Base-by-base conservation (phyloP, 2,329 filamentous ascomycete genomes). In the Aspergillus quadricinctus region DNA sequence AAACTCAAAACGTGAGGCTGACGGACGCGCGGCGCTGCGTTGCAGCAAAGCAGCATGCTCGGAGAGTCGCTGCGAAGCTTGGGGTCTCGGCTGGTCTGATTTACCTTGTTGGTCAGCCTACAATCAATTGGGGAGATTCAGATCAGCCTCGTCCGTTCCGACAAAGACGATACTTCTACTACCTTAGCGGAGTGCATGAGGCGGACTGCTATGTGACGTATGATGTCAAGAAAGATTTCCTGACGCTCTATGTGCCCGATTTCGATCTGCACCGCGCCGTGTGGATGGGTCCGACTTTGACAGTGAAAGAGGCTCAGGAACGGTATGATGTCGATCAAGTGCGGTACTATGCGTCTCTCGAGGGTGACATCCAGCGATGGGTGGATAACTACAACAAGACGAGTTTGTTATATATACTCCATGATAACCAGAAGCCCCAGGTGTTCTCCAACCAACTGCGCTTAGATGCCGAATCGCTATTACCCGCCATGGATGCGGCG, bases 201-300 rank as follows among this genome's bases (percentile, higher is more conserved):
- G 71, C 82, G 1, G 79, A 83, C 61, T 85, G 81, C 63, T 74
- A 78, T 55, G 64, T 86, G 43, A 82, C 80, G 2, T 87, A 86
- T 67, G 78, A 85, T 65, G 79, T 85, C 58, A 70, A 72, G 31
- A 75, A 75, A 10, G 88, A 92, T 69, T 75, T 77, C 23, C 81
- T 94, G 55, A 84, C 81, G 4, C 81, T 93, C 28, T 94, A 88
- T 82, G 85, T 93, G 49, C 88, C 89, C 2, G 83, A 84, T 63
- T 83, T 86, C 61, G 83, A 88, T 61, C 83, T 76, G n/a, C 72
- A 66, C 53, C 69, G 67, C 37, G 72, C 73, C 23, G 72, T 77
- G 52, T 77, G 73, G 72, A 75, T 73, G 69, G 74, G 75, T 1
- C 74, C 73, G 11, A 75, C 74, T 5, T 59, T 77, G 9, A 70